Base-by-base conservation (phyloP, 2,329 filamentous ascomycete genomes). In the Arthrobotrys sphaeroides region DNA sequence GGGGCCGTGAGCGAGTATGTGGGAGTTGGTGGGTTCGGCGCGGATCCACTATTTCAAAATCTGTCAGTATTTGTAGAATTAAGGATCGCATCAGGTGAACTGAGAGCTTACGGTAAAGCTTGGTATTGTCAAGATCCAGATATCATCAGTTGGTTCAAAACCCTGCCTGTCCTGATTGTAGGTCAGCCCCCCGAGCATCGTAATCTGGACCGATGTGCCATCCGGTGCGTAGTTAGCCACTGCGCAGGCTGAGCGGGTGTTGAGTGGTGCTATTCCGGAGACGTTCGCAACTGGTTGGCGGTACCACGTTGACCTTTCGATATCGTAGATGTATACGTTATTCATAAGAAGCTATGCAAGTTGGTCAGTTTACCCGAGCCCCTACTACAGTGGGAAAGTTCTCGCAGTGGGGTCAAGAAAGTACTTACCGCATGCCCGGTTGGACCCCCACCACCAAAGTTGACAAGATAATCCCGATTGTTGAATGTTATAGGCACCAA, bases 241-340 rank as follows among this genome's bases (percentile, higher is more conserved):
- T 6, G 28, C 40, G 33, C 69, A 73, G 10, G 61, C 69, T 2
- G 28, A 33, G n/a, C 69, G 33, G 5, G 49, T 60, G 18, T 60
- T 67, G n/a, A 10, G 22, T 5, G 61, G 61, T 2, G 33, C 1
- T 1, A 18, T 16, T 3, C 61, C 69, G 10, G 61, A 66, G 9
- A 61, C 53, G n/a, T n/a, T n/a, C n/a, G n/a, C n/a, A n/a, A n/a
- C n/a, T 16, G 60, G 69, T 53, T 73, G 69, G 31, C 38, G 38
- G 31, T 60, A 73, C 69, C 69, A 73, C 16, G 45, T n/a, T 10
- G 42, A 18, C 57, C n/a, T 47, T 31, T 59, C 40, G 7, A 73
- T 67, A 18, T 73, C 69, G 61, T 73, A 73, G n/a, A 73, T 59
- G 16, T 67, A 73, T 5, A 65, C 67, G 22, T 59, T 38, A 9